Conservation (phyloP, 2,329 filamentous ascomycete genomes). For the Pestalotiopsis sp. region DNA sequence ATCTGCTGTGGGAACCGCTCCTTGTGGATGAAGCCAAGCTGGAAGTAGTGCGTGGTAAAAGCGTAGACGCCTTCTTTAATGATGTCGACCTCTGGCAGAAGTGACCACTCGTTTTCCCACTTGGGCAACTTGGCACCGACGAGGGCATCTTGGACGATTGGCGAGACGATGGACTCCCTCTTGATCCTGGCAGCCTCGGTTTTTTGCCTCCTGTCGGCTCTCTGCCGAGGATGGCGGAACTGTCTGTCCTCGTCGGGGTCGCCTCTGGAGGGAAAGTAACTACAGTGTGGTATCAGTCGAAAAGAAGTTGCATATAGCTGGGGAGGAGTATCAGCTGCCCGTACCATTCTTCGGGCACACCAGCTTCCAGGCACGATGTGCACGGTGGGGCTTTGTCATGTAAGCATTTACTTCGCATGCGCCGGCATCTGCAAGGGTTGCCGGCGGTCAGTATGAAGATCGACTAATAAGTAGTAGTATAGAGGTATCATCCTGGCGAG, state of each 20-base stretch:
- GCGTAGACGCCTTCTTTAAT: slow-evolving; percentile 54
- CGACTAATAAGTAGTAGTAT: neutral
- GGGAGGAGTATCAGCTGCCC: slow-evolving; percentile 8
- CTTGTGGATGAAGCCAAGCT: slow-evolving; percentile 61
- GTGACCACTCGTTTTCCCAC: slow-evolving; percentile 46
- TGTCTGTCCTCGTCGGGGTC: slow-evolving; percentile 56
- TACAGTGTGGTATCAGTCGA: slow-evolving; percentile 24
- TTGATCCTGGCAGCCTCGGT: slow-evolving; percentile 25
- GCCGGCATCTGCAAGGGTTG: slow-evolving; percentile 46
- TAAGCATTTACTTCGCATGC: slow-evolving; percentile 58
- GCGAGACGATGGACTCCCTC: slow-evolving; percentile 24
- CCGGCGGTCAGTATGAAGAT: slow-evolving; percentile 1
- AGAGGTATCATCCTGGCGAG: neutral
- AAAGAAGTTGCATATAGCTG: neutral
- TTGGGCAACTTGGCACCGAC: slow-evolving; percentile 36
- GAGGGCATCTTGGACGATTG: slow-evolving; percentile 22
- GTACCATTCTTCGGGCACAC: slow-evolving; percentile 54
- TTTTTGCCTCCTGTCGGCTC: slow-evolving; percentile 47
- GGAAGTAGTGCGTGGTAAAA: slow-evolving; percentile 59
- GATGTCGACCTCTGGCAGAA: slow-evolving; percentile 49
- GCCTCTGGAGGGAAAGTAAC: slow-evolving; percentile 54
- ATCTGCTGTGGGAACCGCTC: slow-evolving; percentile 49
- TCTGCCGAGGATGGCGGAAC: slow-evolving; percentile 56
- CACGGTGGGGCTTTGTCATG: slow-evolving; percentile 54
- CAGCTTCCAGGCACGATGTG: slow-evolving; percentile 51